Base-by-base conservation (phyloP, 129 eudicot genomes). In the Kitagawia praeruptora region DNA sequence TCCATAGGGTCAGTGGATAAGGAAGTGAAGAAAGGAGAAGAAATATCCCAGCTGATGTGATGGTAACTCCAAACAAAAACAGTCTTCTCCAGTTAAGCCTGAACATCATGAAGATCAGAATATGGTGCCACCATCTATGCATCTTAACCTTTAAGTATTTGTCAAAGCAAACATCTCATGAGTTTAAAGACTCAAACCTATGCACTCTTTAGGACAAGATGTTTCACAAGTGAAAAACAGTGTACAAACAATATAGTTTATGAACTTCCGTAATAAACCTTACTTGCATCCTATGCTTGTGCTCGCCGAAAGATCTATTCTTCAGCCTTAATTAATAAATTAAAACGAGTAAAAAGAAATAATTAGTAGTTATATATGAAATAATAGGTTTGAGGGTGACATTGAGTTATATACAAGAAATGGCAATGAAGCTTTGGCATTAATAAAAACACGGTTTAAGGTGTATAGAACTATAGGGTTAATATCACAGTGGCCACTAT, bases 21-120 rank as follows among this genome's bases (percentile, higher is more conserved):
- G 96, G 96, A 85, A 89, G 89, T 51, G 85, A 78, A 80, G 81
- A 74, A 75, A 81, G 85, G 86, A 88, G 96, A 78, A 89, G 40
- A 41, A 88, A 34, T 34, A 92, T 51, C 74, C 90, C 87, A 42
- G 83, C 74, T 80, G 90, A 27, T 8, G 88, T 83, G 48, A 88
- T 74, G 79, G 87, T 45, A 77, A 87, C 81, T 77, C 90, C 88
- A 40, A 84, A 51, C 28, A 85, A 42, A 34, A 94, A 81, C 80
- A 94, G 27, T 76, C 85, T 94, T 81, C 78, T 88, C 91, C 92
- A 87, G 69, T 83, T 75, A 38, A 89, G 79, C 79, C 83, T 89
- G 80, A 88, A 89, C 72, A 93, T 8, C 76, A 91, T 74, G 56
- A 84, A 49, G 49, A 87, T 79, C 39, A 91, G 19, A 37, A 87